These are phyloP conservation scores for Lagerstroemia speciosa DNA, from an alignment of 345 rosid species.

Conservation along the genomic window DNA sequence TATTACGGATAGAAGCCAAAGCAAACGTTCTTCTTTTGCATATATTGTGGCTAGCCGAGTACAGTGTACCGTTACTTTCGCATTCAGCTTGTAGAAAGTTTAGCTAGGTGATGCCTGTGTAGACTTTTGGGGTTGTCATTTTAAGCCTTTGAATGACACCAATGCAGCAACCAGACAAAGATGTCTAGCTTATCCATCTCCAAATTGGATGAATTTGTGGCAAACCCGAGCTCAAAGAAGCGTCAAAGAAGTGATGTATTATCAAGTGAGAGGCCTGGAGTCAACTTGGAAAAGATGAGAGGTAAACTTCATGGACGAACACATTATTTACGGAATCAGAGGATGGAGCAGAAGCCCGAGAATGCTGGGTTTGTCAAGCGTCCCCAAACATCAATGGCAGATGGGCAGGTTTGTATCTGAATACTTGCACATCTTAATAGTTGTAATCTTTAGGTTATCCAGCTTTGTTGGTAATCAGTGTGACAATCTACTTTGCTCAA, in stretches of 20 bases:
- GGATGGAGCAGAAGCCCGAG: constrained; percentile 66
- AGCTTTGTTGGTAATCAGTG: not conserved
- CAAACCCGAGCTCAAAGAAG: constrained; percentile 61
- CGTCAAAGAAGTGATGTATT: constrained; percentile 53
- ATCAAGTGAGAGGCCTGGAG: constrained; percentile 48
- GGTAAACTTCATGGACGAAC: constrained; percentile 56
- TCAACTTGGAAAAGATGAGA: constrained; percentile 46
- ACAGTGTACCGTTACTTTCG: too few relatives aligned
- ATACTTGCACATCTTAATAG: not conserved
- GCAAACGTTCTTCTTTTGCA: too few relatives aligned
- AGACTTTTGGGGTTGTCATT: not conserved
- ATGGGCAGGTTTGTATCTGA: constrained; percentile 62
- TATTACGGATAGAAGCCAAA: too few relatives aligned
- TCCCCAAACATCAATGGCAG: constrained; percentile 50
- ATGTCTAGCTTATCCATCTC: constrained; percentile 44
- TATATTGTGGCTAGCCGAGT: too few relatives aligned
- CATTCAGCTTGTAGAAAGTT: not conserved
- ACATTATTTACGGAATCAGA: constrained; percentile 45
- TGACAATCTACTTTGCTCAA: too few relatives aligned
- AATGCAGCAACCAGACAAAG: constrained; percentile 63
- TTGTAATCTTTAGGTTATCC: not conserved
- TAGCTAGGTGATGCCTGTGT: not conserved
- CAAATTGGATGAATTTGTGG: constrained; percentile 54
- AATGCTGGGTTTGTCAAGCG: constrained; percentile 68
- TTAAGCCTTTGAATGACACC: constrained; percentile 17